Evolutionary conservation across 1,284 basidiomycete genomes (phyloP), one percentile per base, ranked within the genome.

Genomic region (Malassezia caprae): DNA sequence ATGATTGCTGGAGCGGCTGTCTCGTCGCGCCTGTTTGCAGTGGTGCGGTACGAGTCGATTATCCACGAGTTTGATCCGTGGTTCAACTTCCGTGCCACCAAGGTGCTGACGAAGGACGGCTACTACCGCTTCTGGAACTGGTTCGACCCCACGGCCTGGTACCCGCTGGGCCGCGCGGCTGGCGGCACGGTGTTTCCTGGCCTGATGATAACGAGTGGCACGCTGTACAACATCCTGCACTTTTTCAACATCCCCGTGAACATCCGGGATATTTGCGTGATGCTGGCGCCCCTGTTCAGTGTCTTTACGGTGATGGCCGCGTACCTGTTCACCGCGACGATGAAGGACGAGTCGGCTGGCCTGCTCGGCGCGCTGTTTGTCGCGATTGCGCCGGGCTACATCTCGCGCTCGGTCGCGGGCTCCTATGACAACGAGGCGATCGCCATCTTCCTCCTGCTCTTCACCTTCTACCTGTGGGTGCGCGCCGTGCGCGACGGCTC

Each of bases 381-480:
- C 73, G 93, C 90, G 56, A 96, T 99, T 61, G 89, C 87, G 2
- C 94, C 94, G 0, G 79, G 81, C 13, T 99, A 99, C 78, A 99
- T 98, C 75, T 98, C 93, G 5, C 88, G 94, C 73, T 96, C 90
- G 0, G 94, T 99, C 50, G 94, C 94, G 3, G 94, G 94, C 40
- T 96, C 93, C 13, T 98, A 99, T 78, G 94, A 98, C 79, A 99
- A 99, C 74, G 94, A 99, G 79, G 94, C 94, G 39, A 99, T 99
- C 68, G 94, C 94, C 64, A 98, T 99, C 77, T 99, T 99, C 80
- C 82, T 98, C 61, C 87, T 99, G 74, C 96, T 98, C 91, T 89
- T 90, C 77, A 96, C 91, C 8, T 98, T 99, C 78, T 98, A 83
- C 79, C 82, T 83, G 59, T 98, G 94, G 94, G 93, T 99, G 77